Conservation (phyloP, 176 grass and related monocot genomes). For the Hyparrhenia diplandra region DNA sequence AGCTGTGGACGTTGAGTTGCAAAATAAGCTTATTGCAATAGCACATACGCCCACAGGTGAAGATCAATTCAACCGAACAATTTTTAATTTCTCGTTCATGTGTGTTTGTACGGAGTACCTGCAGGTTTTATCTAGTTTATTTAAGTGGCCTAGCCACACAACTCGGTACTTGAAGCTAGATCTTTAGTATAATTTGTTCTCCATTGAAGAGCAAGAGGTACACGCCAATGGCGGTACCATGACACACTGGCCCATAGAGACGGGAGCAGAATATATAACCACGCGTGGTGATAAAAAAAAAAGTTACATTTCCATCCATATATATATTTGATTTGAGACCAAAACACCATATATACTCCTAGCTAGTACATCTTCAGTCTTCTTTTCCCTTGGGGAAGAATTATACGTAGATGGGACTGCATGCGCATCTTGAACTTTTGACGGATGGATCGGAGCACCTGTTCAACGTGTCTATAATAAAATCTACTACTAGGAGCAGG, state of each 20-base stretch:
- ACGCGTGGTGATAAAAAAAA: too few species aligned
- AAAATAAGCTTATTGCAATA: slow-evolving; percentile 1
- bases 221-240: not conserved
- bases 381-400: too few species aligned
- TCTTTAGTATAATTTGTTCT: not conserved
- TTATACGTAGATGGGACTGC: not conserved
- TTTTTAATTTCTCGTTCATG: not conserved
- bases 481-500: not conserved
- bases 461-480: not conserved
- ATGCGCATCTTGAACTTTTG: not conserved
- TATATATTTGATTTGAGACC: not conserved
- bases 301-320: not conserved
- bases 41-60: too few species aligned
- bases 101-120: not conserved
- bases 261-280: too few species aligned
- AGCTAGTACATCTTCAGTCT: too few species aligned
- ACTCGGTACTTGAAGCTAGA: not conserved
- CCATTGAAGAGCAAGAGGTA: too few species aligned
- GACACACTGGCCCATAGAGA: not conserved
- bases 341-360: too few species aligned
- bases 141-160: not conserved
- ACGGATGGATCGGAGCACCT: not conserved
- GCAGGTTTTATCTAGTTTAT: not conserved
- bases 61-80: too few species aligned
- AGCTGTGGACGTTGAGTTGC: not conserved